Evolutionary conservation across 768 basidiomycete species (phyloP).

Genomic region (Fomitopsis serialis): DNA sequence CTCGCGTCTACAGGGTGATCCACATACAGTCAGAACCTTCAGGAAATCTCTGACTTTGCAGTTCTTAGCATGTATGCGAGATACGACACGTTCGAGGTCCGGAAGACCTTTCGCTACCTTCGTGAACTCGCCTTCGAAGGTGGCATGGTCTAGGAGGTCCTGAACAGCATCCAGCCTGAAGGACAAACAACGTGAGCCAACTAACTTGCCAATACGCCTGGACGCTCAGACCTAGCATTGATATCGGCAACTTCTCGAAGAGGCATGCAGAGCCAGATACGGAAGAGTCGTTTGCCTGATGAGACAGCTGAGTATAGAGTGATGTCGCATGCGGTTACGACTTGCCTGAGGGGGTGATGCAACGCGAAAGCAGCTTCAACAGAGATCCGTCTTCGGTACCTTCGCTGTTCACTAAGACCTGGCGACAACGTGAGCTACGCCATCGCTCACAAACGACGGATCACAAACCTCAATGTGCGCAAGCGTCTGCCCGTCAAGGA

Average conservation of each 20-base stretch:
- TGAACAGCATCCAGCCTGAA: slow-evolving; percentile 88
- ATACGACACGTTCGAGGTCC: slow-evolving; percentile 90
- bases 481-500: slow-evolving; percentile 91
- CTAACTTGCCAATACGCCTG: too few relatives aligned
- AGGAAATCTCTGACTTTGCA: slow-evolving; percentile 85
- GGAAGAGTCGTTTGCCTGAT: slow-evolving; percentile 88
- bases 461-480: slow-evolving; percentile 87
- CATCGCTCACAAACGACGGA: background rate
- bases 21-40: slow-evolving; percentile 70
- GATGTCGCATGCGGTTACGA: slow-evolving; percentile 1
- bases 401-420: slow-evolving; percentile 89
- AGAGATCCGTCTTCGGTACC: slow-evolving; percentile 91
- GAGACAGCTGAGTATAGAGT: slow-evolving; percentile 4
- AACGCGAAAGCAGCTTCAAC: slow-evolving; percentile 73
- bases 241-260: slow-evolving; percentile 78
- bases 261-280: slow-evolving; percentile 95
- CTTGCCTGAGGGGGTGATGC: slow-evolving; percentile 88
- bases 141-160: slow-evolving; percentile 77
- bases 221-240: slow-evolving; percentile 70
- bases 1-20: background rate
- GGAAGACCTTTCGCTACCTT: slow-evolving; percentile 77
- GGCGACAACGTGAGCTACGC: background rate
- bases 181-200: background rate
- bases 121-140: slow-evolving; percentile 72
- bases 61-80: slow-evolving; percentile 90